These are phyloP conservation scores for Trypanosoma lewisi DNA, from an alignment of 208 protist genomes.

Conservation along the genomic window DNA sequence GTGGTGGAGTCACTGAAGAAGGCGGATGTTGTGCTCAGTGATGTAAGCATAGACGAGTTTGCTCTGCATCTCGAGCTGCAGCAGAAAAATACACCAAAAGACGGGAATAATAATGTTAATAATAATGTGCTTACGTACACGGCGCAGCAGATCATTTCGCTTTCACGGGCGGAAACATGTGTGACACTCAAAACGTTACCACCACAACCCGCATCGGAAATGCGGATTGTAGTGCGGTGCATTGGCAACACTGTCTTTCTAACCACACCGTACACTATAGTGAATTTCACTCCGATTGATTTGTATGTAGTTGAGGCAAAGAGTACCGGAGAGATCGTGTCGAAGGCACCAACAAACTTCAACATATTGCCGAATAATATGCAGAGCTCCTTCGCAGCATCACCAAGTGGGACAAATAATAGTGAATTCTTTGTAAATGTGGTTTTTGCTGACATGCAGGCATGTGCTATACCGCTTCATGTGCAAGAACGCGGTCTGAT, in stretches of 20 bases:
- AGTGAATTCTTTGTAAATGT: conserved; percentile 82
- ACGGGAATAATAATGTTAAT: too few species aligned
- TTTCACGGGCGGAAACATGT: neutral
- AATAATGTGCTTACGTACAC: neutral
- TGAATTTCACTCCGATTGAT: conserved; percentile 73
- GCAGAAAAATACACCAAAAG: conserved; percentile 15
- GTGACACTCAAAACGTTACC: neutral
- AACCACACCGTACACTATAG: conserved; percentile 58
- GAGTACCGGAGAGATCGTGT: conserved; percentile 32
- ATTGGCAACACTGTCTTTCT: conserved; percentile 41
- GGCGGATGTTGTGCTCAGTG: conserved; percentile 36
- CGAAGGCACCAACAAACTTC: conserved; percentile 50
- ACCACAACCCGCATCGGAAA: conserved; percentile 23
- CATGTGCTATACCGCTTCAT: conserved; percentile 66
- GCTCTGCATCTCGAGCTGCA: conserved; percentile 41
- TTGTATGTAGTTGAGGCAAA: conserved; percentile 65
- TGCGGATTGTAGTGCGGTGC: conserved; percentile 41
- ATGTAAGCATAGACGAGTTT: conserved; percentile 29
- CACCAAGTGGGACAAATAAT: conserved; percentile 30
- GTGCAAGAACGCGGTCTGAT: conserved; percentile 76
- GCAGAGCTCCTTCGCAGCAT: conserved; percentile 50
- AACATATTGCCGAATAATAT: conserved; percentile 50
- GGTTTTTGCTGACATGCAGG: conserved; percentile 32
- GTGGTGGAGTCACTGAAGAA: conserved; percentile 44
- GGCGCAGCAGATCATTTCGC: neutral